These are phyloP conservation scores for Eimeria praecox DNA, from an alignment of 169 alveolate species.

Conservation along the genomic window DNA sequence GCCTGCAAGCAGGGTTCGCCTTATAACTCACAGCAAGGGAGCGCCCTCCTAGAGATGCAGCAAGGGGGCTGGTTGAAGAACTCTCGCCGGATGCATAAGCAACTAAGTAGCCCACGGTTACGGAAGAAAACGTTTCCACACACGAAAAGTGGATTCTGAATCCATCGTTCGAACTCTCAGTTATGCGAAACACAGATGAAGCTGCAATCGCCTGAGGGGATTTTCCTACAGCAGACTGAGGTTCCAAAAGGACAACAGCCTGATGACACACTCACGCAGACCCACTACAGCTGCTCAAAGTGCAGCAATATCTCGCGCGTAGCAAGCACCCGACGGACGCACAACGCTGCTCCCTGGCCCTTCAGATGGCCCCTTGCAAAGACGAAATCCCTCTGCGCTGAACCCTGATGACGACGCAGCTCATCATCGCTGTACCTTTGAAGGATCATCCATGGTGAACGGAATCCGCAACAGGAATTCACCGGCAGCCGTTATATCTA, in stretches of 20 bases:
- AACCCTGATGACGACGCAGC: background rate
- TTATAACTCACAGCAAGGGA: constrained; percentile 34
- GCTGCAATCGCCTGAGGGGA: constrained; percentile 33
- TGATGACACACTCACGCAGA: background rate
- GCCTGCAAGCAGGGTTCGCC: background rate
- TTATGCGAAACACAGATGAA: background rate
- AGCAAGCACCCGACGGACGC: background rate
- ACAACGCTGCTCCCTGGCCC: background rate
- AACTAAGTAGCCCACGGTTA: constrained; percentile 56
- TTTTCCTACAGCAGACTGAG: constrained; percentile 35
- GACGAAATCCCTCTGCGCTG: background rate
- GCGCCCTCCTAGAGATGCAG: constrained; percentile 67
- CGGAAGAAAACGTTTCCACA: constrained; percentile 14
- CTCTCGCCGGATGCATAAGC: constrained; percentile 16
- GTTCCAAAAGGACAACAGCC: constrained; percentile 60
- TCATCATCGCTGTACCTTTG: constrained; percentile 10
- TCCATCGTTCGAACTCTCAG: background rate
- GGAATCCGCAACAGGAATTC: constrained; percentile 18
- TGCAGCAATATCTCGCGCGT: background rate
- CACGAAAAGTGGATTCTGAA: constrained; percentile 13
- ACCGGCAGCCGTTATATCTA: background rate
- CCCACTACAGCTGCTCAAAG: background rate
- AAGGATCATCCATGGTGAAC: background rate
- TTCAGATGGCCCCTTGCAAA: background rate
- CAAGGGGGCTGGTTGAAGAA: constrained; percentile 49